phyloP scores from a whole-genome alignment of 75 land plant species.

The Pseudotsuga menziesii region DNA sequence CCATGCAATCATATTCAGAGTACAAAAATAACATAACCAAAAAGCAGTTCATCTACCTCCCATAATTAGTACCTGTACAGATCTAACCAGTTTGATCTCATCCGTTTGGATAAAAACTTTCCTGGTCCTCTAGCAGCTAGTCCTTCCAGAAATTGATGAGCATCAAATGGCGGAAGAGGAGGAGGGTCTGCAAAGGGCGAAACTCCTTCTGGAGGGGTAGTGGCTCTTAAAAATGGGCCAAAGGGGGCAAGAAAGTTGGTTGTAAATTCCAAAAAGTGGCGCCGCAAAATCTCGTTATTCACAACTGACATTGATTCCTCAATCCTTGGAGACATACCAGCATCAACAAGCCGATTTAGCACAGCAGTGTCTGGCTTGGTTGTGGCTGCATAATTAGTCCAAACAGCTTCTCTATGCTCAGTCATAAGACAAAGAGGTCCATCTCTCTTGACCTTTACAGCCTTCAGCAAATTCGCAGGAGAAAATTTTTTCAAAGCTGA shows the following conservation, averaged over 20 bases:
- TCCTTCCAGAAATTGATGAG: constrained; percentile 64
- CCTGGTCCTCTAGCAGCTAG: constrained; percentile 89
- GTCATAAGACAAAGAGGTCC: constrained; percentile 97
- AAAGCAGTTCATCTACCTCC: not conserved
- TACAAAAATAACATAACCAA: not conserved
- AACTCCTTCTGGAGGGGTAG: constrained; percentile 80
- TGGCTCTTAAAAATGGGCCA: constrained; percentile 84
- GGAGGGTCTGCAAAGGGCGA: constrained; percentile 93
- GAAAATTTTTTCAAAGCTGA: constrained; percentile 70
- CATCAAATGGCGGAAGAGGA: constrained; percentile 68
- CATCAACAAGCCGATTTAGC: constrained; percentile 92
- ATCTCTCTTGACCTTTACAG: constrained; percentile 77
- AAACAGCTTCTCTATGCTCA: constrained; percentile 90
- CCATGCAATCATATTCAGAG: constrained; percentile 4
- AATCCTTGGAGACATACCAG: constrained; percentile 67
- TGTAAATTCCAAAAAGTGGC: constrained; percentile 95
- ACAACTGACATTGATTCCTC: constrained; percentile 98
- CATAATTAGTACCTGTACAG: constrained; percentile 64
- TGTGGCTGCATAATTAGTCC: constrained; percentile 77
- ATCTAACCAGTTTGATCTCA: constrained; percentile 90
- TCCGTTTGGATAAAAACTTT: constrained; percentile 85
- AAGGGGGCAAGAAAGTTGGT: constrained; percentile 98
- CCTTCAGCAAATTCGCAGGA: constrained; percentile 72
- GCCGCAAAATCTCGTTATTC: constrained; percentile 90
- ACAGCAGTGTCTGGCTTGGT: constrained; percentile 94